Evolutionary conservation across 495 filamentous ascomycete species (phyloP).

Genomic region (Penicillium atrosanguineum): DNA sequence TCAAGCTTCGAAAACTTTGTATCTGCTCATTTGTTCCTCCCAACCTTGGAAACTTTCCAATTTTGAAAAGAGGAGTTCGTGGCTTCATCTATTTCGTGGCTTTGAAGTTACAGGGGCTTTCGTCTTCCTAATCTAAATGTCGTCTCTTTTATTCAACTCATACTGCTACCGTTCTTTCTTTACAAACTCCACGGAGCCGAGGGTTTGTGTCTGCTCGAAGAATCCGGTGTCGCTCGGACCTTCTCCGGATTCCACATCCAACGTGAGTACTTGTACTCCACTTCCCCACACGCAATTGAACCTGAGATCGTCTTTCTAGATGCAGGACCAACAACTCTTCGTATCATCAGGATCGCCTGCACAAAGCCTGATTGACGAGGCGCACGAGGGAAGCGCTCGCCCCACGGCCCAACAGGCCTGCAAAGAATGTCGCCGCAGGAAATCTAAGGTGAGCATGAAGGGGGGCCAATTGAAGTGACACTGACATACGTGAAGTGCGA

Average conservation of each 20-base stretch:
- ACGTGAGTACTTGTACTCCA: neutral
- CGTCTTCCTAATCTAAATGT: neutral
- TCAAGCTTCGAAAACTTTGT: neutral
- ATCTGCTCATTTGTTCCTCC: neutral
- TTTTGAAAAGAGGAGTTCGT: no score
- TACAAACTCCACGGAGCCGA: neutral
- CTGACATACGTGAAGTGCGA: conserved; percentile 10
- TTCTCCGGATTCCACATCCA: neutral
- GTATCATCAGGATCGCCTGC: neutral
- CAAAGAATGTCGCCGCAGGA: conserved; percentile 17
- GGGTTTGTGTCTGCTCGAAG: neutral
- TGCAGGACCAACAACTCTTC: neutral
- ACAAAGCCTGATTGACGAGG: neutral
- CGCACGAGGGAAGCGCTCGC: neutral
- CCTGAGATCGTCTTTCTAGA: neutral
- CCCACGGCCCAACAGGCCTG: conserved; percentile 13
- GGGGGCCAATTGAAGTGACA: neutral
- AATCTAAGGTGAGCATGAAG: conserved; percentile 9
- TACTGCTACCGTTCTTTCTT: neutral
- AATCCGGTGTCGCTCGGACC: neutral
- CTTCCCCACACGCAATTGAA: neutral
- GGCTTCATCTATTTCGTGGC: neutral
- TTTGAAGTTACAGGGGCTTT: neutral
- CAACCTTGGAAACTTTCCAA: neutral
- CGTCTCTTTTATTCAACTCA: neutral